Evolutionary conservation across 2,329 filamentous ascomycete species (phyloP), one percentile per base, ranked within the genome.

Genomic region (Fusarium redolens): DNA sequence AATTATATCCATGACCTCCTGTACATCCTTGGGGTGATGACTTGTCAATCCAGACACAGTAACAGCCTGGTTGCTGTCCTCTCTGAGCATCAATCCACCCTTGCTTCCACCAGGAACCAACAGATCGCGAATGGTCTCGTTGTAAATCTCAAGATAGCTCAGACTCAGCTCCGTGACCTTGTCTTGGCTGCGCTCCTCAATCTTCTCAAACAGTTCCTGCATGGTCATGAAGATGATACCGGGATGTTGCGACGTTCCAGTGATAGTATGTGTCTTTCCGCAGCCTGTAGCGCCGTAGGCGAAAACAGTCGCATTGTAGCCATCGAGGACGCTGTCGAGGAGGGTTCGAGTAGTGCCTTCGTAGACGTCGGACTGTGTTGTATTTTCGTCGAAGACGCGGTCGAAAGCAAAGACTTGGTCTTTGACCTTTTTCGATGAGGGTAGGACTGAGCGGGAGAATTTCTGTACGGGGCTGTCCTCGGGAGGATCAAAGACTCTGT

Each of bases 1-100:
- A 79, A 99, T 98, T 89, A 99, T 98, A 79, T 99, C 96, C 96
- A 99, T 99, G 78, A 99, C 96, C 82, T 99, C 92, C 79, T 97
- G 91, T 18, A 98, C 96, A 79, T 96, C 94, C 76, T 92, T 92
- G 5, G 96, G 96, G 73, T 93, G 93, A 80, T 98, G 95, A 78
- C 95, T 98, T 5, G 95, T 96, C 48, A 99, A 86, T 0, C 96
- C 96, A 8, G 94, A 89, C 4, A 99, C 96, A 0, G 94, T 96
- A 12, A 99, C 96, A 15, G 93, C 91, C 81, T 97, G 94, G 78
- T 98, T 95, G 65, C 93, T 92, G 84, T 99, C 96, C 83, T 99
- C 96, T 52, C 96, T 92, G 44, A 99, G 88, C 92, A 96, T 97
- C 72, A 99, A 83, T 6, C 94, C 93, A 74, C 91, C 89, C 83